phyloP scores from a whole-genome alignment of 2,329 filamentous ascomycete species.

The Microcyclospora tardicrescens region DNA sequence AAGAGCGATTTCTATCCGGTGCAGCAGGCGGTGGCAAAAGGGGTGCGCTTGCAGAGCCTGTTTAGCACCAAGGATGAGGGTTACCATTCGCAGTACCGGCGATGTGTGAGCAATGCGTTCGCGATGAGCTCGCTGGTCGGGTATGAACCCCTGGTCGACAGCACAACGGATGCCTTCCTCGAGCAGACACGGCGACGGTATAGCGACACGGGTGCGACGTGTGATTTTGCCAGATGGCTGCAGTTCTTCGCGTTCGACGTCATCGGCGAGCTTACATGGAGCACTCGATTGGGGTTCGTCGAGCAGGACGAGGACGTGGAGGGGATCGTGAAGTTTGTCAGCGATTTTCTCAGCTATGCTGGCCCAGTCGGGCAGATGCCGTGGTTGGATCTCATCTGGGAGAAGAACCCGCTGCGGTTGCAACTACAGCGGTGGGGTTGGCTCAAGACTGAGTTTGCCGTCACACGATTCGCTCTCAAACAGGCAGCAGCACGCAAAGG shows the following conservation, averaged over 20 bases:
- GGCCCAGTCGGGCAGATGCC: conserved; percentile 65
- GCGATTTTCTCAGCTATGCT: conserved; percentile 55
- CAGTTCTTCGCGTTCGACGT: conserved; percentile 77
- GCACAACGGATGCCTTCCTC: conserved; percentile 59
- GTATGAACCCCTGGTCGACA: conserved; percentile 70
- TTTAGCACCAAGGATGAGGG: conserved; percentile 65
- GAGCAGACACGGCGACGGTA: conserved; percentile 33
- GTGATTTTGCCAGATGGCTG: conserved; percentile 59
- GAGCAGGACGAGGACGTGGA: conserved; percentile 64
- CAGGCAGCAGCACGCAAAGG: conserved; percentile 53
- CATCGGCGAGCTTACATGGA: conserved; percentile 65
- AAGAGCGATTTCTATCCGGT: conserved; percentile 79
- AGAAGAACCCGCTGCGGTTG: conserved; percentile 63
- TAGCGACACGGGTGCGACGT: conserved; percentile 30
- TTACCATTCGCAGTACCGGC: conserved; percentile 62
- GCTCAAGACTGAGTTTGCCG: conserved; percentile 56
- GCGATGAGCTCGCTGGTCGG: conserved; percentile 64
- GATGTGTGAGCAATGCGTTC: conserved; percentile 64
- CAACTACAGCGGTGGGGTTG: conserved; percentile 54
- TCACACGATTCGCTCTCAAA: conserved; percentile 56
- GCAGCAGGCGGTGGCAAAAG: conserved; percentile 59
- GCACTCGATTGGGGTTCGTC: conserved; percentile 61
- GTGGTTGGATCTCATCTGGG: conserved; percentile 53
- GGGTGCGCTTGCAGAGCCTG: conserved; percentile 54
- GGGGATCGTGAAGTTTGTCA: conserved; percentile 55